Evolutionary conservation across 2,329 filamentous ascomycete genomes (phyloP).

Genomic region (Capronia coronata): DNA sequence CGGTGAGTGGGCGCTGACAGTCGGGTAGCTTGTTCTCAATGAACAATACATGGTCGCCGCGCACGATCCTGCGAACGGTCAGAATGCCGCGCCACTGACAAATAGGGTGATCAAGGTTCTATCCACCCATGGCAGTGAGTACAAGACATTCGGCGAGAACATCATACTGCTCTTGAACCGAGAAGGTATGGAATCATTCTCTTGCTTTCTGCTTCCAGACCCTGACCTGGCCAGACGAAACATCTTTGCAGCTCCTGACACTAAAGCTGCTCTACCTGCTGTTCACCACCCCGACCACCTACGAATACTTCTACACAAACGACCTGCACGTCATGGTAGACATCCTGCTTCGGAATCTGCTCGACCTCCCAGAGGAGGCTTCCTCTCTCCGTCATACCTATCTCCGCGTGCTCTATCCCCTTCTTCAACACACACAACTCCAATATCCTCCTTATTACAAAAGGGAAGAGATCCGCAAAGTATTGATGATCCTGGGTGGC

Average conservation of each 20-base stretch:
- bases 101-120: constrained; percentile 92
- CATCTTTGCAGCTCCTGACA: constrained; percentile 89
- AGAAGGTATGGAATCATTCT: constrained; percentile 51
- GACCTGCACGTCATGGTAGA: constrained; percentile 90
- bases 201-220: constrained; percentile 4
- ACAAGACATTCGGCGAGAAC: constrained; percentile 95
- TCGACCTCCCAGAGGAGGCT: constrained; percentile 83
- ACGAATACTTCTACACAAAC: constrained; percentile 98
- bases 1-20: neutral
- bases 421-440: constrained; percentile 87
- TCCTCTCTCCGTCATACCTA: constrained; percentile 78
- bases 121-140: constrained; percentile 69
- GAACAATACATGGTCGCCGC: constrained; percentile 91
- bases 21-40: constrained; percentile 74
- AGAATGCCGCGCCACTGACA: constrained; percentile 55
- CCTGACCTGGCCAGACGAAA: constrained; percentile 54
- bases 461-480: constrained; percentile 69
- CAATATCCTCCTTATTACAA: constrained; percentile 86
- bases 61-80: constrained; percentile 44
- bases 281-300: constrained; percentile 84
- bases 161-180: constrained; percentile 91
- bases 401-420: constrained; percentile 80
- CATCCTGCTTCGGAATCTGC: constrained; percentile 92
- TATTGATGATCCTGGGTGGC: constrained; percentile 66
- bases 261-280: constrained; percentile 91